These are phyloP conservation scores for Colletotrichum lindemuthianum DNA, from an alignment of 2,329 filamentous ascomycete species.

Conservation along the genomic window DNA sequence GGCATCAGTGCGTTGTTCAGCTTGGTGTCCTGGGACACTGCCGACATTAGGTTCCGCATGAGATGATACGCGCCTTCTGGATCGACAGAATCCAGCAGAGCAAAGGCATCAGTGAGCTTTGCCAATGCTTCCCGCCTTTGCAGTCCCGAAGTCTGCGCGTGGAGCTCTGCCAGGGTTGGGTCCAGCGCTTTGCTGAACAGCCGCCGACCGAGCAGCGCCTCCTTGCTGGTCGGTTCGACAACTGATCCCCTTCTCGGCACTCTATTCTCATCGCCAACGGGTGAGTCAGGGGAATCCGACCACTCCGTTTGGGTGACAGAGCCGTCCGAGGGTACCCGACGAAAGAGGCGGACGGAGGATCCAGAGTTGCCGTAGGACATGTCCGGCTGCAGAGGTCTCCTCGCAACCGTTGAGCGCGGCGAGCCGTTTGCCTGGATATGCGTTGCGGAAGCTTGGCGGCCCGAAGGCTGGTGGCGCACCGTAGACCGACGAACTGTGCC, in stretches of 20 bases:
- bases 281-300: constrained; percentile 50
- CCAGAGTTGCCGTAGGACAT: constrained; percentile 94
- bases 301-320: constrained; percentile 55
- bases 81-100: constrained; percentile 83
- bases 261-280: constrained; percentile 71
- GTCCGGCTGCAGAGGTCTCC: constrained; percentile 86
- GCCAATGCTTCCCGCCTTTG: constrained; percentile 85
- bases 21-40: constrained; percentile 75
- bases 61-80: constrained; percentile 91
- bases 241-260: constrained; percentile 58
- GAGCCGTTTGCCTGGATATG: constrained; percentile 52
- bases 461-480: constrained; percentile 57
- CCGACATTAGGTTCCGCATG: constrained; percentile 79
- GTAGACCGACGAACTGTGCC: constrained; percentile 71
- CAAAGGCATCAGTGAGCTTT: constrained; percentile 86
- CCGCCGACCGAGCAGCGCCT: constrained; percentile 82
- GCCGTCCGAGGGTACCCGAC: constrained; percentile 80
- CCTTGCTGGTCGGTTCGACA: constrained; percentile 75
- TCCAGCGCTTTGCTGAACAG: constrained; percentile 86
- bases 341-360: constrained; percentile 92
- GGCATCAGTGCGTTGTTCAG: constrained; percentile 62
- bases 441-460: constrained; percentile 57
- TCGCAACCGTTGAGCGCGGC: constrained; percentile 58
- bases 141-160: constrained; percentile 77
- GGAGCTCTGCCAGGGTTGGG: constrained; percentile 82